Evolutionary conservation across 768 basidiomycete genomes (phyloP).

Genomic region (Russula sp.): DNA sequence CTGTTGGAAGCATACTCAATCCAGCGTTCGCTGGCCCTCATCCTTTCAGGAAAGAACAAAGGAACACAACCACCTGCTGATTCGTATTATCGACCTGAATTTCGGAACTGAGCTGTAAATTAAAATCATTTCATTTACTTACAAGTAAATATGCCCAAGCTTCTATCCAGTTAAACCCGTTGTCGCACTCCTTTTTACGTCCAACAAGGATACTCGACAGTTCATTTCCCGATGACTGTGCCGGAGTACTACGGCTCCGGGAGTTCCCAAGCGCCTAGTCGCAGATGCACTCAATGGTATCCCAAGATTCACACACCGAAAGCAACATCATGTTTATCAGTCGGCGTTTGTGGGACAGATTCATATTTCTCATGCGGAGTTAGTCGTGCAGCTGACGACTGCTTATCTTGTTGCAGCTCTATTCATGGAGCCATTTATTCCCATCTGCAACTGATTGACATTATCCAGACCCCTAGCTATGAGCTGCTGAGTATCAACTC

Average conservation of each 20-base stretch:
- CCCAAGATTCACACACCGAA: conserved; percentile 5
- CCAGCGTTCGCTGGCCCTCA: not conserved
- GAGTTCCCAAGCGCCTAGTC: not conserved
- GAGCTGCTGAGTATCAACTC: no score
- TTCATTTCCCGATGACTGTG: not conserved
- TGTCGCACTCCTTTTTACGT: not conserved
- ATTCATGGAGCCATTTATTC: not conserved
- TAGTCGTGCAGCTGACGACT: not conserved
- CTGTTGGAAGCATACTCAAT: not conserved
- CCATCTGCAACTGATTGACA: not conserved
- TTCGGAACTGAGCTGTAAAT: not conserved
- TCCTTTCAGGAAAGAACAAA: not conserved
- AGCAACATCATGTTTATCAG: not conserved
- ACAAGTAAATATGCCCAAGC: no score
- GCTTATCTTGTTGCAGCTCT: no score
- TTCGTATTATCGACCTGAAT: not conserved
- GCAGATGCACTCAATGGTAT: not conserved
- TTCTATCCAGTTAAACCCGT: not conserved
- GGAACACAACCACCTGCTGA: not conserved
- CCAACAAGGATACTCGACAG: not conserved
- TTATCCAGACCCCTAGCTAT: no score
- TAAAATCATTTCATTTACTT: not conserved
- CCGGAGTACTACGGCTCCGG: not conserved
- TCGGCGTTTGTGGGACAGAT: not conserved
- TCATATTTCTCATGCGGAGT: not conserved